phyloP scores from a whole-genome alignment of 2,329 filamentous ascomycete genomes.

The Trichophyton schoenleinii region DNA sequence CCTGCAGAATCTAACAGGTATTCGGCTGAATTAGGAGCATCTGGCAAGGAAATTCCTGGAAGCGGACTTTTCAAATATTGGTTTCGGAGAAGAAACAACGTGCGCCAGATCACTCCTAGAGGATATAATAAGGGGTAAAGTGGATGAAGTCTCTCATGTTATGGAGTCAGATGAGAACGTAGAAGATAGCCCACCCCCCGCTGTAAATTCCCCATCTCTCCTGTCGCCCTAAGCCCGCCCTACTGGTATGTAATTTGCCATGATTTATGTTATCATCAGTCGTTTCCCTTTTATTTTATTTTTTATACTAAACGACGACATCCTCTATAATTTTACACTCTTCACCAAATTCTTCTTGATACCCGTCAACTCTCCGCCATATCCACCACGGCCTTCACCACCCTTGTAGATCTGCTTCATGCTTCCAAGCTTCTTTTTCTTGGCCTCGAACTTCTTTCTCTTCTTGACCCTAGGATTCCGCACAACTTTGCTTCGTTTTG shows the following conservation, averaged over 20 bases:
- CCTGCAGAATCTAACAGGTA: background rate
- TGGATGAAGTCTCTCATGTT: background rate
- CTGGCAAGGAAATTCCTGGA: conserved; percentile 48
- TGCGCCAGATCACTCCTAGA: background rate
- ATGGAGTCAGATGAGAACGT: background rate
- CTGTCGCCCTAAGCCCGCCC: background rate
- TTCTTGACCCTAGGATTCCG: conserved; percentile 96
- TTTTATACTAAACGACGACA: background rate
- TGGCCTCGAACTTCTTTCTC: conserved; percentile 88
- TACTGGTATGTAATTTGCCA: background rate
- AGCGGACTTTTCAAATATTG: conserved; percentile 25
- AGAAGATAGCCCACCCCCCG: background rate
- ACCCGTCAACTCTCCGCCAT: conserved; percentile 84
- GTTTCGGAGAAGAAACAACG: background rate
- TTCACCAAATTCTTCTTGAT: conserved; percentile 90
- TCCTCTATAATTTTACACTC: conserved; percentile 71
- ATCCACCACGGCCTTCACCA: conserved; percentile 70
- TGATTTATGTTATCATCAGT: background rate
- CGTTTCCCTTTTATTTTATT: background rate
- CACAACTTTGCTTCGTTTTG: conserved; percentile 83
- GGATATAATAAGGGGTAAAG: background rate
- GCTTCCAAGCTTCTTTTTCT: conserved; percentile 90
- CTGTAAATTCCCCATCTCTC: background rate
- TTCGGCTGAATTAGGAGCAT: conserved; percentile 29
- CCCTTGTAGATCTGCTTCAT: conserved; percentile 79